Evolutionary conservation across 257 asterid genomes (phyloP).

Genomic region (Salvia splendens): DNA sequence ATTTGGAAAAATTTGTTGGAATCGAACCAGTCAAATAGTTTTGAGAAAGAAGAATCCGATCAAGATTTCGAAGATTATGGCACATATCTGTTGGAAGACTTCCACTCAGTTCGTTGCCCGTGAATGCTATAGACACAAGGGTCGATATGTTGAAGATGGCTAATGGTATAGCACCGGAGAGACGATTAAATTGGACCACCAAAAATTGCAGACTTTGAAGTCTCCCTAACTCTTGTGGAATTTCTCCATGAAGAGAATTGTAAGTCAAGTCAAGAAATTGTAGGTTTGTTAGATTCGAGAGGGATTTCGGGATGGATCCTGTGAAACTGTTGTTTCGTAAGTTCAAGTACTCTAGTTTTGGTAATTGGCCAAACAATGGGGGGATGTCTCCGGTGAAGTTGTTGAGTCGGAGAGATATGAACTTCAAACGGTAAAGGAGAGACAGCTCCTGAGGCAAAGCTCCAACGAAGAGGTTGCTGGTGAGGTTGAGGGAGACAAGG

Average conservation of each 20-base stretch:
- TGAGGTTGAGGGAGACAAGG: conserved; percentile 14
- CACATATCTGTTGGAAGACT: background rate
- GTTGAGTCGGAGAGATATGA: conserved; percentile 2
- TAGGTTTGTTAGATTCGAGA: conserved; percentile 26
- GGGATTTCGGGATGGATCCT: background rate
- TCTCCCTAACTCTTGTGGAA: conserved; percentile 18
- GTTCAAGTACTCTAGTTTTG: background rate
- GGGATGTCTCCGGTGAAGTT: conserved; percentile 29
- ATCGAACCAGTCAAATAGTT: conserved; percentile 23
- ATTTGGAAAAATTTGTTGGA: conserved; percentile 18
- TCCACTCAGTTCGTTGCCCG: background rate
- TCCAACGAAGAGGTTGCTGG: no score
- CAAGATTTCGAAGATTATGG: background rate
- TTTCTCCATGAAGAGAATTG: conserved; percentile 9
- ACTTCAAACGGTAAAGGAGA: conserved; percentile 12
- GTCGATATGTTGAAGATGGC: conserved; percentile 15
- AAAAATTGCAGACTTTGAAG: background rate
- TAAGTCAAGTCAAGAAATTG: conserved; percentile 7
- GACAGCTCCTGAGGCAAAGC: conserved; percentile 11
- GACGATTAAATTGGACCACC: background rate
- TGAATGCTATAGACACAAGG: background rate
- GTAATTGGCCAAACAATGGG: background rate
- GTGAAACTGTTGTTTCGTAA: conserved; percentile 28
- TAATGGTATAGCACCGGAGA: conserved; percentile 26
- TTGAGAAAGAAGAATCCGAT: background rate